phyloP scores from a whole-genome alignment of 257 asterid genomes.

The Parsonsia alboflavescens region DNA sequence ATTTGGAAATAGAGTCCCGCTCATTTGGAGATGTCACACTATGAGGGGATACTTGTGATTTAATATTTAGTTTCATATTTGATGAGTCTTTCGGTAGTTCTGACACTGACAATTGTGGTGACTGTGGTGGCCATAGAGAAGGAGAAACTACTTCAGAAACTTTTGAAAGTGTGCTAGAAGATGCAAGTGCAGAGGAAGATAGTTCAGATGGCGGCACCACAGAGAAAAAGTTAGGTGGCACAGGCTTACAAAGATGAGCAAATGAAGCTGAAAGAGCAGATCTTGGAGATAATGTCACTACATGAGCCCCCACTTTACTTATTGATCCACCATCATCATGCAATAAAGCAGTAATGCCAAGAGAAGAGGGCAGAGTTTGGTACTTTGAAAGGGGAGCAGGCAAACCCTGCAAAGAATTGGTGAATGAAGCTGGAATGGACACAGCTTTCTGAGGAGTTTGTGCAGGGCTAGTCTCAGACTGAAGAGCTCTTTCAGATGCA shows the following conservation, averaged over 20 bases:
- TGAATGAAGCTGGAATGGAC: conserved; percentile 26
- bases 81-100: background rate
- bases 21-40: background rate
- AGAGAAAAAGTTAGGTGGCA: conserved; percentile 15
- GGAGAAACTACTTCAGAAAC: conserved; percentile 19
- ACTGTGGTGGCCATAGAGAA: conserved; percentile 22
- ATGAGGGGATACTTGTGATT: conserved; percentile 6
- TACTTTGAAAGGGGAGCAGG: conserved; percentile 40
- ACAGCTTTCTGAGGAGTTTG: conserved; percentile 22
- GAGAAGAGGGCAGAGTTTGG: conserved; percentile 39
- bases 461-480: conserved; percentile 35
- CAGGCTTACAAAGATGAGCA: conserved; percentile 18
- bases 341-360: conserved; percentile 68
- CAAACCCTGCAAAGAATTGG: conserved; percentile 29
- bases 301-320: conserved; percentile 17
- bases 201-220: conserved; percentile 15
- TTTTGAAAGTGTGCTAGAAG: conserved; percentile 16
- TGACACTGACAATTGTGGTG: background rate
- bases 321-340: conserved; percentile 36
- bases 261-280: conserved; percentile 31
- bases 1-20: conserved; percentile 8
- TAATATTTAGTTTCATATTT: background rate
- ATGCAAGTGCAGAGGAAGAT: conserved; percentile 15
- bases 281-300: conserved; percentile 23
- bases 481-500: conserved; percentile 34